These are phyloP conservation scores for Bauhinia variegata DNA, from an alignment of 306 rosid species.

Conservation along the genomic window DNA sequence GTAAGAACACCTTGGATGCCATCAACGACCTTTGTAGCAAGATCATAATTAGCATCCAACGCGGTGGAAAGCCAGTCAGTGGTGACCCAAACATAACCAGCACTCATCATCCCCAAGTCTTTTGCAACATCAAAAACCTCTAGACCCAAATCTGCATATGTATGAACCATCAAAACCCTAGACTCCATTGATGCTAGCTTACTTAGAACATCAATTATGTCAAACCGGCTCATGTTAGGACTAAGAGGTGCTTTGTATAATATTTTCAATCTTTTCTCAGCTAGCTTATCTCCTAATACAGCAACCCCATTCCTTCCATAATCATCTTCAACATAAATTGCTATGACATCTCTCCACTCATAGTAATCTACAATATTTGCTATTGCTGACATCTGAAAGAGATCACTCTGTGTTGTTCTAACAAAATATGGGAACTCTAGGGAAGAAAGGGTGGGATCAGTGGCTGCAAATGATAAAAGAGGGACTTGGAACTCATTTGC, in stretches of 20 bases:
- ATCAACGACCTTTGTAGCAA: slow-evolving; percentile 35
- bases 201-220: slow-evolving; percentile 48
- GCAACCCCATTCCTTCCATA: slow-evolving; percentile 61
- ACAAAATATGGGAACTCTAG: slow-evolving; percentile 64
- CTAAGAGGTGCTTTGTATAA: slow-evolving; percentile 56
- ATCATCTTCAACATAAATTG: slow-evolving; percentile 60
- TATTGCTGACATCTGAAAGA: slow-evolving; percentile 65
- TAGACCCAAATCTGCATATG: slow-evolving; percentile 41
- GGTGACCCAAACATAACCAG: slow-evolving; percentile 71
- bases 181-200: slow-evolving; percentile 55
- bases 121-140: slow-evolving; percentile 48
- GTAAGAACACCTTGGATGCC: slow-evolving; percentile 68
- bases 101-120: slow-evolving; percentile 57
- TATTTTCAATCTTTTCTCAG: slow-evolving; percentile 54
- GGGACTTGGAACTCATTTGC: slow-evolving; percentile 69
- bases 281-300: slow-evolving; percentile 57
- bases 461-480: slow-evolving; percentile 53
- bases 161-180: slow-evolving; percentile 52
- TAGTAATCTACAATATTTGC: slow-evolving; percentile 55
- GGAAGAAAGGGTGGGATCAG: slow-evolving; percentile 59
- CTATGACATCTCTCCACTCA: slow-evolving; percentile 60
- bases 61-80: slow-evolving; percentile 52
- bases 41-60: slow-evolving; percentile 45
- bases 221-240: slow-evolving; percentile 26
- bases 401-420: slow-evolving; percentile 54